Base-by-base conservation (phyloP, 2,329 filamentous ascomycete species). In the Pestalotiopsis sp. region DNA sequence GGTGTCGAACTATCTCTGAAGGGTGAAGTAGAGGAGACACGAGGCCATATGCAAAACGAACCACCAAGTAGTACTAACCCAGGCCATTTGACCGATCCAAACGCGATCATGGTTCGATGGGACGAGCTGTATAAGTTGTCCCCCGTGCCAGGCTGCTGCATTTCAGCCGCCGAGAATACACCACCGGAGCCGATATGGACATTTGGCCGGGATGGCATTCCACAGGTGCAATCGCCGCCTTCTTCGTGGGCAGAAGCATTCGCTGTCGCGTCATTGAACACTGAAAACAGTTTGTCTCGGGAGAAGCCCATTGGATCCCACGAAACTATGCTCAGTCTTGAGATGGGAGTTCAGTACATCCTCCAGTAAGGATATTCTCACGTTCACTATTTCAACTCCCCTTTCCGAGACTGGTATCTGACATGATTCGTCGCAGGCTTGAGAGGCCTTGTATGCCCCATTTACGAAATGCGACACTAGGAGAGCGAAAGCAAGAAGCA, bases 401-500 rank as follows among this genome's bases (percentile, higher is more conserved):
- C 14, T 4, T 40, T 26, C 7, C 40, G n/a, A 9, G 6, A 30
- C 17, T 24, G 20, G 4, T 4, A 48, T 48, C 40, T 64, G 30
- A 61, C 35, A 20, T 7, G 6, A 10, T 14, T 22, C 3, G 4
- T 52, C 14, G 3, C 9, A 64, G 61, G n/a, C 61, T 52, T 24
- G 61, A 64, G 11, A 52, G 13, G 40, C 61, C 61, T 14, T 64
- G 61, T 52, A 38, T 64, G 11, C 38, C 38, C 14, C 61, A 64
- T 44, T 22, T 64, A 10, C n/a, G 40, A 7, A 22, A 64, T 26
- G 38, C 40, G 1, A 48, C 24, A n/a, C 5, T 52, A 4, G 22
- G 17, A 13, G 61, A 64, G 17, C 26, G 38, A 9, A 17, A 39
- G 24, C 11, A 26, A 24, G 61, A 52, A 26, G 61, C 38, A 11